Evolutionary conservation across 164 flowering plant genomes (phyloP).

Genomic region (Kalanchoe fedtschenkoi): DNA sequence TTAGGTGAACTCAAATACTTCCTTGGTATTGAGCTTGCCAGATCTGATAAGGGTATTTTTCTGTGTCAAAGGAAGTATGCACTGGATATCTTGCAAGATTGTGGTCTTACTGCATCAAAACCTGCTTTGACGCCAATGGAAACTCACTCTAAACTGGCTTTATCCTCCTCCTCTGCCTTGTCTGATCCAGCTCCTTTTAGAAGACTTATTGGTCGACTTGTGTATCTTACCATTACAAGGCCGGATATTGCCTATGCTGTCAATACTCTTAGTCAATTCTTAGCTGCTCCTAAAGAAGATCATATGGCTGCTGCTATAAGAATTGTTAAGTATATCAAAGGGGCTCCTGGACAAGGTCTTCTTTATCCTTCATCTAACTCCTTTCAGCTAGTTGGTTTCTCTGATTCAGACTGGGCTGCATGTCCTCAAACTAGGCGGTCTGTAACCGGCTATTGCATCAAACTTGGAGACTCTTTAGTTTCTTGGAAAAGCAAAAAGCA

Average conservation of each 20-base stretch:
- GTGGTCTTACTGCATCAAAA: conserved; percentile 8
- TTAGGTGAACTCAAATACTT: conserved; percentile 11
- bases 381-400: background rate
- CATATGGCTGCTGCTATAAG: conserved; percentile 1
- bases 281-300: conserved; percentile 1
- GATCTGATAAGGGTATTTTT: conserved; percentile 3
- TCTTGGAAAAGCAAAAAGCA: conserved; percentile 15
- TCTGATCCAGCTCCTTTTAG: conserved; percentile 5
- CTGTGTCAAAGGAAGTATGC: conserved; percentile 11
- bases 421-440: conserved; percentile 1
- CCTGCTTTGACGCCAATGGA: conserved; percentile 8
- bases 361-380: background rate
- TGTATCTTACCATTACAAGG: conserved; percentile 11
- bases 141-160: background rate
- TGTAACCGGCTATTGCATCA: conserved; percentile 7
- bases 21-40: conserved; percentile 11
- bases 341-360: background rate
- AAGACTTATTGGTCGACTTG: conserved; percentile 9
- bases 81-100: conserved; percentile 8
- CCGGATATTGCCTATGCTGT: conserved; percentile 10
- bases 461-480: conserved; percentile 6
- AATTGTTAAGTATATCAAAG: conserved; percentile 3
- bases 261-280: conserved; percentile 9
- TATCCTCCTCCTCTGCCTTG: background rate
- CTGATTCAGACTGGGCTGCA: conserved; percentile 10